These are phyloP conservation scores for Didymella arachidicola DNA, from an alignment of 2,329 filamentous ascomycete genomes.

Conservation along the genomic window DNA sequence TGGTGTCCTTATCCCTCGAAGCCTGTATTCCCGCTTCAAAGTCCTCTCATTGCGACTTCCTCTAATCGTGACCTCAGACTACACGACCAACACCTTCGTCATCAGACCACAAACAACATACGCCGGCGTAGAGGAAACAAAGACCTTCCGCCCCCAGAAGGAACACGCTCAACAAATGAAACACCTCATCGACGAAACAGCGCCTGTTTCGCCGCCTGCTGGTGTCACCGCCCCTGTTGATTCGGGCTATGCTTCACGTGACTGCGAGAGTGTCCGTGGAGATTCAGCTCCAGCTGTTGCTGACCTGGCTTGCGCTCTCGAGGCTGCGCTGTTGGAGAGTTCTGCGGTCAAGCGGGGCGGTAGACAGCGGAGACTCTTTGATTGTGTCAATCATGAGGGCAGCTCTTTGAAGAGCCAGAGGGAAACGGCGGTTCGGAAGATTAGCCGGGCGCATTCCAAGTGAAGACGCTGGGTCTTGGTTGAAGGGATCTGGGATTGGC, in stretches of 20 bases:
- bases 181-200: background rate
- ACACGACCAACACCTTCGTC: constrained; percentile 1
- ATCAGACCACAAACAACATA: background rate
- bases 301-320: background rate
- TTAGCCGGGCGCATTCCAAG: background rate
- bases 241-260: background rate
- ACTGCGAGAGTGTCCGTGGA: background rate
- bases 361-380: background rate
- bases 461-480: background rate
- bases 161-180: background rate
- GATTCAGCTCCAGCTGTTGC: background rate
- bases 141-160: background rate
- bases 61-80: background rate
- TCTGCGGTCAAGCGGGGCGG: background rate
- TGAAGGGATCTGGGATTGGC: no score
- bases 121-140: background rate
- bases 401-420: background rate
- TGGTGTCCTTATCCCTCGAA: background rate
- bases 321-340: background rate
- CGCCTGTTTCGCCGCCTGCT: background rate
- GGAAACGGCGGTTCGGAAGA: background rate
- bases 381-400: background rate
- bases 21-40: background rate
- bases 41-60: background rate
- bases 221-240: background rate